Evolutionary conservation across 208 protist genomes (phyloP), one percentile per base, ranked within the genome.

Genomic region (Tetramitus jugosus): DNA sequence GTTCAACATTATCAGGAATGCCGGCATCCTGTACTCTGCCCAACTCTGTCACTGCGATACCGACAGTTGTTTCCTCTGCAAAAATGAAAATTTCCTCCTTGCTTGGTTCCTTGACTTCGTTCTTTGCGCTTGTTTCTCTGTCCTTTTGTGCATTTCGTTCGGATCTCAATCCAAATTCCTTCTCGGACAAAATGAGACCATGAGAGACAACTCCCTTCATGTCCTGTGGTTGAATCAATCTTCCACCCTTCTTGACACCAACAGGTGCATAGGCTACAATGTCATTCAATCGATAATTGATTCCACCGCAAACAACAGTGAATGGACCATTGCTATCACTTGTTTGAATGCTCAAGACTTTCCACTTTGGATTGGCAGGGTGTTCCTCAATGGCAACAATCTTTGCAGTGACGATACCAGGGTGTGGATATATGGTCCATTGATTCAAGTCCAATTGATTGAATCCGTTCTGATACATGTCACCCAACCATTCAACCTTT

Each of bases 241-340:
- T 3, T 26, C 69, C 76, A 65, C 81, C 83, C 23, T 82, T 71
- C 26, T 56, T 49, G 14, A 37, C 64, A 20, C 81, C 81, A 23
- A 84, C n/a, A 37, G 81, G 81, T 20, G 80, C 72, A 61, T 84
- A 84, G 0, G 78, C 75, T 7, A 84, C 72, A 68, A 83, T 77
- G 49, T 84, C 81, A 76, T 76, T 72, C 2, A 83, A 26, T 67
- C 62, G 76, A 31, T 83, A 83, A 37, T 60, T 79, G 1, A 37
- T 82, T 23, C 80, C 80, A 26, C 80, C 80, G 53, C 80, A 83
- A 45, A 83, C 80, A 68, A 83, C 79, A 17, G 67, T 79, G n/a
- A 31, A 46, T 35, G 56, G n/a, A 8, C 61, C 37, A 10, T 13
- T 7, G 13, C 2, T 31, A 23, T 1, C 33, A 2, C 67, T 53